Evolutionary conservation across 2,329 filamentous ascomycete genomes (phyloP), one percentile per base, ranked within the genome.

Genomic region (Alternaria tenuissima): DNA sequence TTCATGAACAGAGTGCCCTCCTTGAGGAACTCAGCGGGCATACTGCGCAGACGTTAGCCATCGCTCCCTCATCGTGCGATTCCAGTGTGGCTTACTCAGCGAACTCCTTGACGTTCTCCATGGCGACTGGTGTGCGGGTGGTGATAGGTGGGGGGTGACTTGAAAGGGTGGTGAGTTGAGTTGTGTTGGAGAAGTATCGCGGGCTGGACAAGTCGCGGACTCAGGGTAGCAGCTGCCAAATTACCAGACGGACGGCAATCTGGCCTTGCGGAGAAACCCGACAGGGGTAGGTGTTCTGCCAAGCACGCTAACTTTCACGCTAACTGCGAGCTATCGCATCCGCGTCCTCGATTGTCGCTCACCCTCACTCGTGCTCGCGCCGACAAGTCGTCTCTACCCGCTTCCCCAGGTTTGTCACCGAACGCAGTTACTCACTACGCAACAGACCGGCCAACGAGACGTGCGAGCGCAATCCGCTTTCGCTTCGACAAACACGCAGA

Each of bases 51-150:
- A 32, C 56, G 65, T 77, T 67, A 76, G 73, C 60, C 56, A 34
- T 51, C 24, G 28, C 24, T 26, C 30, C 36, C 41, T 24, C 26
- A 43, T 48, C 14, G 22, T 39, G 51, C 46, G 44, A 12, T 16
- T 30, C 9, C 51, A 41, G 55, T 43, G 28, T 34, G n/a, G 59
- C 73, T 53, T 77, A 76, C 75, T 92, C 89, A 76, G 90, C 85
- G 72, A 92, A 81, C 76, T 91, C 88, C 79, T 90, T 88, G 71
- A 91, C 79, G 78, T 89, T 85, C 77, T 91, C 89, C 79, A 88
- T 85, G 86, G 88, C 88, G 76, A 70, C 52, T 60, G 55, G 26
- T 61, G 49, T 57, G 57, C 20, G 39, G 14, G 39, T 41, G 26
- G 42, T 48, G 24, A 44, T 22, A 51, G 12, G 52, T 44, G 9